Base-by-base conservation (phyloP, 202 grass and related monocot species). In the Digitaria exilis region DNA sequence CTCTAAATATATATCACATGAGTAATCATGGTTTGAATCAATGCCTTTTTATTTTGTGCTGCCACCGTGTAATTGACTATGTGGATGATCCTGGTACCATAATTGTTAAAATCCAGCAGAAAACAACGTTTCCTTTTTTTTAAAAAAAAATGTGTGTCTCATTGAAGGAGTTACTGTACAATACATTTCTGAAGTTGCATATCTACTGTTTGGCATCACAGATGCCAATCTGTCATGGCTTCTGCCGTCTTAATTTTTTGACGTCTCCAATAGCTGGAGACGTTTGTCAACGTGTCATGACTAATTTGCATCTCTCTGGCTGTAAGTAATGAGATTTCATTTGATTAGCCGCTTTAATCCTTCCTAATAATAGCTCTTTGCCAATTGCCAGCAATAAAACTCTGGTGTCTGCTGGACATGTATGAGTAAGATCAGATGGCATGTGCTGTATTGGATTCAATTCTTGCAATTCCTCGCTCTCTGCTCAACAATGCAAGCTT, bases 401-500 rank as follows among this genome's bases (percentile, higher is more conserved):
- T 43, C 42, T 60, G 67, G 9, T 32, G 13, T 25, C 30, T 67
- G 59, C 0, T 34, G 14, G 59, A 43, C 30, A 74, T 60, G 24
- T 59, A 7, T 2, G 61, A 82, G 64, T 57, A 9, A 1, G 60
- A 82, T 78, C 32, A 44, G 84, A 62, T 54, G 52, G 25, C 58
- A 83, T 73, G 44, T 22, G 74, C 49, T 79, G 88, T 52, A 41
- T 11, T 21, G 56, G 15, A 45, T 75, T 81, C 65, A 79, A 73
- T 73, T 68, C 74, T 48, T 83, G 50, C 34, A 25, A 28, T 35
- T 69, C 54, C 28, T 16, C 24, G 42, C 51, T 62, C 4, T 14
- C n/a, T 19, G 63, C 35, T 1, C 12, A 81, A 30, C 67, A 26
- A 34, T 7, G 87, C 82, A 85, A 81, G 46, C 16, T 89, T 89